A percentile compares a stretch with the other conserved stretches of the same genome.
Evolutionary conservation across 192 early-diverging fungal species (phyloP).

Genomic region (Linnemannia hyalina): DNA sequence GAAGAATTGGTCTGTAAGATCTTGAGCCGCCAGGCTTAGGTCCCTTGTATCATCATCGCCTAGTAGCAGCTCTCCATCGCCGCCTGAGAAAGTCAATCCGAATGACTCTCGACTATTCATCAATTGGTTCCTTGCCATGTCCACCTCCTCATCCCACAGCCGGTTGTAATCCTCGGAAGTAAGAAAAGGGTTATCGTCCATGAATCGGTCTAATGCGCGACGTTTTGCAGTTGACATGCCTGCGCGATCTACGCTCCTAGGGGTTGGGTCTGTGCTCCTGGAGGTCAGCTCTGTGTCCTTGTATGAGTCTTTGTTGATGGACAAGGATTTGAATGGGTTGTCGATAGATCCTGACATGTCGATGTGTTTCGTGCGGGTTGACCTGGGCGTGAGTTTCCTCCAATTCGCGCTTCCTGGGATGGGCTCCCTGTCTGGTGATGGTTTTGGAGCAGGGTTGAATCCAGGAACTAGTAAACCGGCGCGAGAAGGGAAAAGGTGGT

Average conservation of each 20-base stretch:
- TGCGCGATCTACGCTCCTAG: not conserved
- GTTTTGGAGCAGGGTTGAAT: constrained; percentile 40
- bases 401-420: constrained; percentile 45
- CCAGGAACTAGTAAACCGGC: constrained; percentile 28
- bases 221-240: constrained; percentile 9
- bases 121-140: not conserved
- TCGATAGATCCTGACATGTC: constrained; percentile 3
- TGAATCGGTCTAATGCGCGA: constrained; percentile 18
- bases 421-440: constrained; percentile 31
- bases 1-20: constrained; percentile 24
- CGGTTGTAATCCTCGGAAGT: constrained; percentile 29
- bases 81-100: constrained; percentile 5
- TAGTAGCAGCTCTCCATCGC: not conserved
- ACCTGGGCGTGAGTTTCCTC: constrained; percentile 46
- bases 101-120: constrained; percentile 12
- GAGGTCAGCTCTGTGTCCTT: not conserved
- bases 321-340: constrained; percentile 15
- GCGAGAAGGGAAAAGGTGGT: not conserved
- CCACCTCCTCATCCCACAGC: constrained; percentile 41
- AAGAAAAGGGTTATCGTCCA: constrained; percentile 41
- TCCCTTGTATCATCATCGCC: constrained; percentile 24
- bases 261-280: not conserved
- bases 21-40: constrained; percentile 12
- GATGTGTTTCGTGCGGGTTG: constrained; percentile 31
- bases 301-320: not conserved